Evolutionary conservation across 768 basidiomycete genomes (phyloP).

Genomic region (Suillus bovinus): DNA sequence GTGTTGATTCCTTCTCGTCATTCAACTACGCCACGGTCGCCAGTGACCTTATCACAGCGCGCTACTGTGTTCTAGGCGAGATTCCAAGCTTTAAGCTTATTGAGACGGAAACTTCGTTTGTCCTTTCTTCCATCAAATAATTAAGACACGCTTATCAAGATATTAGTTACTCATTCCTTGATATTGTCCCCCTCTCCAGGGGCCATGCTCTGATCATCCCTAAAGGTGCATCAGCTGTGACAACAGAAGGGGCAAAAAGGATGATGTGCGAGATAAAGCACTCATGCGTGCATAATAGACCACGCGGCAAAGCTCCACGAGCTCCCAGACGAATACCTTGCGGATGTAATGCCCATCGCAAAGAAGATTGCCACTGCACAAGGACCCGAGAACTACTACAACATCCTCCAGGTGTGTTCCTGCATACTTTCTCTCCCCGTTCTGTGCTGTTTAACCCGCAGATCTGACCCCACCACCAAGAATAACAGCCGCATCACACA

Average conservation of each 20-base stretch:
- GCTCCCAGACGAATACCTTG: constrained; percentile 81
- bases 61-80: constrained; percentile 53
- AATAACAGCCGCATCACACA: constrained; percentile 71
- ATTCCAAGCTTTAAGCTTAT: constrained; percentile 87
- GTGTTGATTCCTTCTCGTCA: constrained; percentile 9
- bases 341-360: constrained; percentile 73
- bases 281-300: constrained; percentile 44
- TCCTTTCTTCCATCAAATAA: constrained; percentile 15
- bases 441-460: background rate
- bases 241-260: background rate
- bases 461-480: constrained; percentile 30
- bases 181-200: constrained; percentile 86
- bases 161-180: constrained; percentile 82
- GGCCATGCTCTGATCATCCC: constrained; percentile 94
- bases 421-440: background rate
- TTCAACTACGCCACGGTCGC: background rate
- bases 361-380: constrained; percentile 87
- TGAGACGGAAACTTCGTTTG: constrained; percentile 72
- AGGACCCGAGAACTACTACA: constrained; percentile 76
- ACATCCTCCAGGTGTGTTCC: constrained; percentile 65
- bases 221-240: constrained; percentile 59
- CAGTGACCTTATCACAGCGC: background rate
- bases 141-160: too few relatives aligned
- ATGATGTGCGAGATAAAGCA: background rate
- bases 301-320: constrained; percentile 87